Conservation (phyloP, 768 basidiomycete species). For the Lanmaoa pseudosensibilis region DNA sequence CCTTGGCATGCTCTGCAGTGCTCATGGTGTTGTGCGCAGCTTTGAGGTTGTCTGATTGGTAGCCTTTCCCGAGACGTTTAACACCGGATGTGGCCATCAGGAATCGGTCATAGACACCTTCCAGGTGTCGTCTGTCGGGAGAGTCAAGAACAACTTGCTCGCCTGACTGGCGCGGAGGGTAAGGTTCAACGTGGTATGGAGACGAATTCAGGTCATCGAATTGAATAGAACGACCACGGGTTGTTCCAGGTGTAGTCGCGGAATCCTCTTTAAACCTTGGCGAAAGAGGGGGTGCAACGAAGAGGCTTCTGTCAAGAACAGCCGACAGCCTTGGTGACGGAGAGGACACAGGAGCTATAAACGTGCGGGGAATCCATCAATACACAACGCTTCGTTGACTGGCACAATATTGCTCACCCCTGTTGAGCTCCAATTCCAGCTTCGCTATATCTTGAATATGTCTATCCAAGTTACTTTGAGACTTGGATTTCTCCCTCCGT, state of each 20-base stretch:
- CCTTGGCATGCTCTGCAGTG: constrained; percentile 22
- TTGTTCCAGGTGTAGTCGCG: constrained; percentile 25
- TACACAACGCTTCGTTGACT: not conserved
- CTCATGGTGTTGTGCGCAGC: constrained; percentile 38
- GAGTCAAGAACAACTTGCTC: constrained; percentile 45
- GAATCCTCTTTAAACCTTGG: constrained; percentile 40
- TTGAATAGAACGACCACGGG: constrained; percentile 9
- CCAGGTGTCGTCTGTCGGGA: constrained; percentile 58
- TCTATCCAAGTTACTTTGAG: constrained; percentile 61
- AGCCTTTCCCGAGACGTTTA: constrained; percentile 76
- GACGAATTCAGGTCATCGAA: constrained; percentile 57
- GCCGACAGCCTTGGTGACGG: constrained; percentile 60
- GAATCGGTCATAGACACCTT: constrained; percentile 80
- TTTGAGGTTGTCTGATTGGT: constrained; percentile 66
- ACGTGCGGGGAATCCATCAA: constrained; percentile 1
- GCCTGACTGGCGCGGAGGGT: constrained; percentile 48
- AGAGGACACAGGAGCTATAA: constrained; percentile 34
- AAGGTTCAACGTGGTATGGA: constrained; percentile 63
- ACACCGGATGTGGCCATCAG: constrained; percentile 81
- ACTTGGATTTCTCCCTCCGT: constrained; percentile 63
- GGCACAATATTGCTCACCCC: constrained; percentile 44
- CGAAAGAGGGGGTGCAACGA: constrained; percentile 53
- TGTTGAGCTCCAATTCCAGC: constrained; percentile 64
- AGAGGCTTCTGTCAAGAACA: constrained; percentile 66
- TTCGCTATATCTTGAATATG: constrained; percentile 67